Evolutionary conservation across 75 land plant genomes (phyloP).

Genomic region (Sequoia sempervirens): DNA sequence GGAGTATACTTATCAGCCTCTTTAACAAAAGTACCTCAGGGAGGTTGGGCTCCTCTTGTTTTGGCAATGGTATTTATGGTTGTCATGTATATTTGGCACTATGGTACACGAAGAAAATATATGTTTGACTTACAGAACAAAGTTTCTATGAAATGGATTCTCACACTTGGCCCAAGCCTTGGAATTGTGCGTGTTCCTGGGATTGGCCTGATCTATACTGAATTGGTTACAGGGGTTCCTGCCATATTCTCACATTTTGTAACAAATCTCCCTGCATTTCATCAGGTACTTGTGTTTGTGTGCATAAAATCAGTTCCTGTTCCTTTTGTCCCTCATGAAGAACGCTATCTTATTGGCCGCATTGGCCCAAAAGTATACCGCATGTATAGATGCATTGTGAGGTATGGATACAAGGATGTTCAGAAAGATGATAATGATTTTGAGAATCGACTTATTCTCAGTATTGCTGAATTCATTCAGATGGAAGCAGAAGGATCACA

Average conservation of each 20-base stretch:
- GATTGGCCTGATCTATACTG: slow-evolving; percentile 51
- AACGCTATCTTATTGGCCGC: slow-evolving; percentile 62
- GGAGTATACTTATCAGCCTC: slow-evolving; percentile 40
- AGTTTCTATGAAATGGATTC: slow-evolving; percentile 48
- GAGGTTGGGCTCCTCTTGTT: slow-evolving; percentile 52
- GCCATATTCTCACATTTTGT: slow-evolving; percentile 61
- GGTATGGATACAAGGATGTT: slow-evolving; percentile 84
- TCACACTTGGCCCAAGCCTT: slow-evolving; percentile 43
- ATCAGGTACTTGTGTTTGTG: slow-evolving; percentile 60
- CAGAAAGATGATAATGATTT: slow-evolving; percentile 64
- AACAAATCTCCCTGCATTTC: slow-evolving; percentile 69
- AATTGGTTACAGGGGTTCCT: slow-evolving; percentile 47
- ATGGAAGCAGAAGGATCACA: slow-evolving; percentile 17
- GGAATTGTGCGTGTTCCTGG: slow-evolving; percentile 58
- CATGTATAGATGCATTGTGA: slow-evolving; percentile 73
- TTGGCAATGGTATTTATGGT: slow-evolving; percentile 30
- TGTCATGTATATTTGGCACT: slow-evolving; percentile 55
- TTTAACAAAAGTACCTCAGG: slow-evolving; percentile 40
- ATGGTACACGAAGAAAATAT: slow-evolving; percentile 56
- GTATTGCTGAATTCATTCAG: slow-evolving; percentile 37
- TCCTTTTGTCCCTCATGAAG: slow-evolving; percentile 48
- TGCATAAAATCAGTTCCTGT: slow-evolving; percentile 70
- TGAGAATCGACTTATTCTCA: slow-evolving; percentile 48
- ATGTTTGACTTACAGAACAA: slow-evolving; percentile 56
- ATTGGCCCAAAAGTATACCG: slow-evolving; percentile 62